Base-by-base conservation (phyloP, 2,329 filamentous ascomycete genomes). In the Cercospora beticola region DNA sequence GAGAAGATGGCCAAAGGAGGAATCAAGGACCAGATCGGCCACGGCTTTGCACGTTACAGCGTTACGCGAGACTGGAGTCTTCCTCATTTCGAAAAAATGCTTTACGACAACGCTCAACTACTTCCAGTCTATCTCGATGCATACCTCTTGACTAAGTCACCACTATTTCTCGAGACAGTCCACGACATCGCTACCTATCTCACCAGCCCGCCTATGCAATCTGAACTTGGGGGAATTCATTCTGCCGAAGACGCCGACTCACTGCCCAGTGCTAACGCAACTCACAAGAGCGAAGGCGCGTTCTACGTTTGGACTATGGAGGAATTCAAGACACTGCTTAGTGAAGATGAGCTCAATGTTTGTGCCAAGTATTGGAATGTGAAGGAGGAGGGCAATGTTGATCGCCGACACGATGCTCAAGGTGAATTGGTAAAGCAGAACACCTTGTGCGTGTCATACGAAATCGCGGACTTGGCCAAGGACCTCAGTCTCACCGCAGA, bases 351-450 rank as follows among this genome's bases (percentile, higher is more conserved):
- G 68, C 89, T 89, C 23, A 87, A 89, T 2, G 87, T 97, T 16
- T 89, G 92, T 31, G 92, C 93, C 0, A 88, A 88, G 4, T 92
- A 97, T 79, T 98, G 92, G 88, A 91, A 92, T 68, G 90, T 97
- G 14, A 86, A 87, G 33, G 86, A 92, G 49, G 89, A 96, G 73
- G 95, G 95, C 56, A 98, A 99, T 75, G 90, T 99, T 0, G 87
- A 89, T 36, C 88, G 90, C 3, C 87, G 90, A 65, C 89, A 94
- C 74, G 95, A 99, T 76, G 90, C 92, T 0, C 92, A 97, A 75
- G 94, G 98, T 77, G 94, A 98, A 76, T 94, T 98, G 69, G 90
- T 97, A 76, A 93, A 94, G 75, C 93, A 97, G 78, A 99, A 98
- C 76, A 93, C 97, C 5, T 81, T 97, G 1, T 88, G 89, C 43